Evolutionary conservation across 2,329 filamentous ascomycete species (phyloP).

Genomic region (Cytospora schulzeri): DNA sequence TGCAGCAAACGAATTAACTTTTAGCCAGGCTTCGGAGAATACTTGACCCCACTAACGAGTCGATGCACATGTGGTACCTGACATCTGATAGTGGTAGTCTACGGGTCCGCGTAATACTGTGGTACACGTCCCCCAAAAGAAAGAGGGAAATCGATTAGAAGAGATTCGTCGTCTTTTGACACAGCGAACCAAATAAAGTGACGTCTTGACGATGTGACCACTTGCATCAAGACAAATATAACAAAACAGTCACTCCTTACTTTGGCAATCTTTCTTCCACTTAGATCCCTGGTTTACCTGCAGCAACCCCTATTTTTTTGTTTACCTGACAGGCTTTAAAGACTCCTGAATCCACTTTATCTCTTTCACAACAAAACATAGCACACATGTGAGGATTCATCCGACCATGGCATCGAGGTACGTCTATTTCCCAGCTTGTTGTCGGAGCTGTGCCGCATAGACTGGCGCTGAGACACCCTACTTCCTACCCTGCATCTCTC

Average conservation of each 20-base stretch:
- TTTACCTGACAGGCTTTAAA: constrained; percentile 14
- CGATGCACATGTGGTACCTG: constrained; percentile 6
- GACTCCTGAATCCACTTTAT: constrained; percentile 11
- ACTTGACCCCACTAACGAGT: neutral
- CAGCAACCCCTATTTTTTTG: constrained; percentile 20
- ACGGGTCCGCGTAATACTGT: neutral
- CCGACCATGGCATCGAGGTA: constrained; percentile 35
- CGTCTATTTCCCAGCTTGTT: constrained; percentile 16
- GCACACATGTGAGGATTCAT: constrained; percentile 23
- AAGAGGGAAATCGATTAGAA: neutral
- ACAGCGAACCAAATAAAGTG: constrained; percentile 16
- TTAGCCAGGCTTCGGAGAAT: neutral
- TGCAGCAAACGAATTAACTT: neutral
- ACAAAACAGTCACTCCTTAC: constrained; percentile 3
- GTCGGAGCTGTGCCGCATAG: neutral
- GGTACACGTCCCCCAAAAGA: neutral
- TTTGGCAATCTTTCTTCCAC: constrained; percentile 16
- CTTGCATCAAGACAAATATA: constrained; percentile 16
- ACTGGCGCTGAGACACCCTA: neutral
- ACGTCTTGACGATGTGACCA: constrained; percentile 3
- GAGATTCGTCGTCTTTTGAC: neutral
- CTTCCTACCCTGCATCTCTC: neutral
- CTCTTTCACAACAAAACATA: constrained; percentile 3
- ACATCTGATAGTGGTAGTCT: neutral
- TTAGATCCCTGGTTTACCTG: constrained; percentile 16